Base-by-base conservation (phyloP, 805 yeast genomes). In the Wickerhamomyces bovis region DNA sequence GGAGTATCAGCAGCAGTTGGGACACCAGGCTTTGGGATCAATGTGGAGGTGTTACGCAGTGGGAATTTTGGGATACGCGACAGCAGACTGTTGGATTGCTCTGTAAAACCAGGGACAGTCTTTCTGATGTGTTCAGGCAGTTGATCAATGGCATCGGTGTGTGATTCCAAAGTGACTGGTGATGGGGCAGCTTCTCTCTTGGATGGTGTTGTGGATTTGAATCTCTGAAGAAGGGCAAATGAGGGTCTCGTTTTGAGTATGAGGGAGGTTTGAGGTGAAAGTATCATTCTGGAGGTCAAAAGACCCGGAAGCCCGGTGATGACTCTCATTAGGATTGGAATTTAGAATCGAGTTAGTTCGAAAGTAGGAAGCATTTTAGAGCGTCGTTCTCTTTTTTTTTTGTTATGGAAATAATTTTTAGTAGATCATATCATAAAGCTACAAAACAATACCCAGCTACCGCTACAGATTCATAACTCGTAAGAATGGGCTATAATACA, bases 21-120 rank as follows among this genome's bases (percentile, higher is more conserved):
- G 11, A 85, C 87, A 13, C 85, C 86, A 0, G 89, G 86, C 30
- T 83, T 72, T 11, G 94, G 94, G 33, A 85, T 67, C 33, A 85
- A 69, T 0, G 88, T 77, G 1, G 89, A 85, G 49, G 81, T 89
- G 51, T 79, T 81, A 30, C 76, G 78, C 25, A 85, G 67, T 3
- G 88, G 85, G 51, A 85, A 78, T 42, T 71, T 68, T 4, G 94
- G 94, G 2, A 86, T 54, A 31, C 94, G 65, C 43, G 83, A 80
- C n/a, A 58, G 52, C 38, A 80, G 48, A 1, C 74, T 73, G 57
- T 85, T 58, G 6, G 60, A 50, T 33, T 58, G 59, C 19, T 52
- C 60, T 2, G 62, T 59, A 28, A 53, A 53, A 18, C 63, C 63
- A 13, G 63, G 63, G 33, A 59, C 52, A 4, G 56, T 52, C 45